Conservation (phyloP, 345 rosid species). For the Streptanthus diversifolius region DNA sequence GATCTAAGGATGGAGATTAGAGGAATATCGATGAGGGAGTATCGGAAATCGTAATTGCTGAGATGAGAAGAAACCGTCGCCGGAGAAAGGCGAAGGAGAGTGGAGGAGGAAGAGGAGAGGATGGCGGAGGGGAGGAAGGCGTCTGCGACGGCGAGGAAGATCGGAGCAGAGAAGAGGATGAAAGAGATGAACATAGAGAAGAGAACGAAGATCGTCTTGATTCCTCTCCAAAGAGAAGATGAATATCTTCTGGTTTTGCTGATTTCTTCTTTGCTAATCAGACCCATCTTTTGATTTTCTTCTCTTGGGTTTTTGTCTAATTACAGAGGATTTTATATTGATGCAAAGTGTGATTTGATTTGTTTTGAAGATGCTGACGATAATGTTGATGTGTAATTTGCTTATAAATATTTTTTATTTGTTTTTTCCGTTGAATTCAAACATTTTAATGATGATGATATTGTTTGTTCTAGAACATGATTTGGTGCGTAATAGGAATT, state of each 20-base stretch:
- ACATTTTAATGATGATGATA: background rate
- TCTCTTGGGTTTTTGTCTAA: constrained; percentile 1
- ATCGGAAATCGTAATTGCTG: constrained; percentile 58
- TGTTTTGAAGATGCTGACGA: constrained; percentile 23
- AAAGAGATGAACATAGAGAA: constrained; percentile 68
- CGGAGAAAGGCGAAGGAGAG: constrained; percentile 18
- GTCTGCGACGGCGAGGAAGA: constrained; percentile 73
- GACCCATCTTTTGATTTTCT: constrained; percentile 46
- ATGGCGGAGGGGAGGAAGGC: constrained; percentile 73
- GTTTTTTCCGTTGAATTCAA: constrained; percentile 4
- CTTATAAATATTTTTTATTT: background rate
- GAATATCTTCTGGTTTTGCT: constrained; percentile 36
- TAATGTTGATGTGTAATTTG: constrained; percentile 21
- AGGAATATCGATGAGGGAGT: constrained; percentile 81
- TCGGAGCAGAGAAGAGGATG: constrained; percentile 78
- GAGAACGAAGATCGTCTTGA: constrained; percentile 74
- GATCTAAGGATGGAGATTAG: constrained; percentile 79
- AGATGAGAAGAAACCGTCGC: constrained; percentile 27
- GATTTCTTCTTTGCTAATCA: constrained; percentile 52
- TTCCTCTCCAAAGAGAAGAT: constrained; percentile 45
- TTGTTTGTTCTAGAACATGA: constrained; percentile 10
- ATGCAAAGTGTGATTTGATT: constrained; percentile 7
- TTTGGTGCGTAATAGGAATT: constrained; percentile 4
- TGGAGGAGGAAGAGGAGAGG: constrained; percentile 67
- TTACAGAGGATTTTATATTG: constrained; percentile 21